Conservation (phyloP, 495 filamentous ascomycete species). For the Aspergillus hancockii region DNA sequence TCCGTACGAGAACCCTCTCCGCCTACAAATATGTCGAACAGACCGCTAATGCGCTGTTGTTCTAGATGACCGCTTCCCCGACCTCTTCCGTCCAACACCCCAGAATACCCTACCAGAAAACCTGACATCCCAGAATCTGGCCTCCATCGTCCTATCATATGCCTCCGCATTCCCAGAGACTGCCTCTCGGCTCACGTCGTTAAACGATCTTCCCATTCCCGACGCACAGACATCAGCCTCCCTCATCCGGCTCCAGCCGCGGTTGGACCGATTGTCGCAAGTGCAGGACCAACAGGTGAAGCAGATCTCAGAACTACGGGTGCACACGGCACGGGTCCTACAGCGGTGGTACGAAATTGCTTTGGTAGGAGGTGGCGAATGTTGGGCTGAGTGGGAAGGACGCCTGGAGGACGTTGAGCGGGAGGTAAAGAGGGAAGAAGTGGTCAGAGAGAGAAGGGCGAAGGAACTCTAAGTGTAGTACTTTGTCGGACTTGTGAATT, state of each 20-base stretch:
- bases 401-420: conserved; percentile 68
- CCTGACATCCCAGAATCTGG: conserved; percentile 42
- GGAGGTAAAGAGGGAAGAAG: conserved; percentile 60
- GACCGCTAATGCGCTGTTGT: conserved; percentile 18
- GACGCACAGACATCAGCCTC: conserved; percentile 64
- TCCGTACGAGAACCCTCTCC: conserved; percentile 35
- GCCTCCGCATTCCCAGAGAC: conserved; percentile 74
- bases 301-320: conserved; percentile 67
- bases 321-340: conserved; percentile 70
- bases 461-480: conserved; percentile 35
- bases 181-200: conserved; percentile 75
- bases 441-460: conserved; percentile 37
- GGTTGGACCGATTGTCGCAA: conserved; percentile 65
- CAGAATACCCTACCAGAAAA: conserved; percentile 42
- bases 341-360: conserved; percentile 79
- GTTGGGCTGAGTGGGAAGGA: conserved; percentile 73
- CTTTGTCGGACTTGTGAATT: conserved; percentile 6
- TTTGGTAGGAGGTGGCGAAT: conserved; percentile 66
- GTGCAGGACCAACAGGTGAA: conserved; percentile 72
- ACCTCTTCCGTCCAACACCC: conserved; percentile 53
- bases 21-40: background rate
- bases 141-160: conserved; percentile 73
- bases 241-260: conserved; percentile 68
- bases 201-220: conserved; percentile 76
- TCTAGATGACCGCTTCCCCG: conserved; percentile 57